Conservation (phyloP, 148 eudicot species). For the Nepenthes mirabilis region DNA sequence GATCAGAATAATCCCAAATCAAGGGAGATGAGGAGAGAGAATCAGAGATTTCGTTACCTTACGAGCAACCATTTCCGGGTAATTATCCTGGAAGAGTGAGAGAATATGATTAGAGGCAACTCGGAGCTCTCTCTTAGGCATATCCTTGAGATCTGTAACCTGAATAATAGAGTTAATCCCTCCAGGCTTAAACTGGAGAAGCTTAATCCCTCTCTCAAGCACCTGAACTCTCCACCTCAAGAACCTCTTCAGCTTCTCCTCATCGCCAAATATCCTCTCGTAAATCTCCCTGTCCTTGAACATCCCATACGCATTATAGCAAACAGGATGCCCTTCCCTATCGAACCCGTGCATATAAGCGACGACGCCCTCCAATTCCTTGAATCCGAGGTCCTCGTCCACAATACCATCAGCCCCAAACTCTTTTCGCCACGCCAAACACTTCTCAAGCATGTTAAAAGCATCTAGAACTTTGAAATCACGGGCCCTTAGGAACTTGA, state of each 20-base stretch:
- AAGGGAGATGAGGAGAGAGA: not conserved
- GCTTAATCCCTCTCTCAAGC: conserved; percentile 66
- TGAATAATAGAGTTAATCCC: conserved; percentile 89
- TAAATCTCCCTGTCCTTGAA: conserved; percentile 86
- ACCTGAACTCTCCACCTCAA: conserved; percentile 94
- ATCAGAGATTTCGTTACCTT: conserved; percentile 30
- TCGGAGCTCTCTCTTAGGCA: conserved; percentile 89
- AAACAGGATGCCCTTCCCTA: conserved; percentile 69
- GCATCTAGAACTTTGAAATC: conserved; percentile 62
- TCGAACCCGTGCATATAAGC: conserved; percentile 91
- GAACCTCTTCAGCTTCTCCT: conserved; percentile 56
- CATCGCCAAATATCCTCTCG: conserved; percentile 66
- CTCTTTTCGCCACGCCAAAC: conserved; percentile 54
- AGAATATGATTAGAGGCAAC: conserved; percentile 76
- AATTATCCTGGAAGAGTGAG: conserved; percentile 83
- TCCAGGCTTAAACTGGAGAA: conserved; percentile 68
- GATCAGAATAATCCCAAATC: not conserved
- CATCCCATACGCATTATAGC: conserved; percentile 82
- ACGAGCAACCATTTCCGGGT: conserved; percentile 93
- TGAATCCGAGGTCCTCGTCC: conserved; percentile 64
- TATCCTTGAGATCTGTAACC: conserved; percentile 84
- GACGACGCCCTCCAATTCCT: conserved; percentile 66
- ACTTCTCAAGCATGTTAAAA: conserved; percentile 39
- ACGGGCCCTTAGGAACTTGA: conserved; percentile 75
- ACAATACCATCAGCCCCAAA: conserved; percentile 46